phyloP scores from a whole-genome alignment of 1,284 basidiomycete genomes.

The Cutaneotrichosporon cyanovorans region DNA sequence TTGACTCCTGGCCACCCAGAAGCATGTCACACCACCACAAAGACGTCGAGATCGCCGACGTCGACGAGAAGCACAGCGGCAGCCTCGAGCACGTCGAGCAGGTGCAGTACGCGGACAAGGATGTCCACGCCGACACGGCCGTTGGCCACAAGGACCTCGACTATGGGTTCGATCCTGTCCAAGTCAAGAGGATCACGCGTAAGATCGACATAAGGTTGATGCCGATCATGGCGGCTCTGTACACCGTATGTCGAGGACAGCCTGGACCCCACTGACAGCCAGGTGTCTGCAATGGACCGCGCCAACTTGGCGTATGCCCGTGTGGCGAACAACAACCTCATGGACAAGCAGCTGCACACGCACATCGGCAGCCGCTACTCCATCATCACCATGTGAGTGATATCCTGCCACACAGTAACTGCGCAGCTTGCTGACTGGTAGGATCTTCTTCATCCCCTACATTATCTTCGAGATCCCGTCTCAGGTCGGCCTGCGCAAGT shows the following conservation, averaged over 20 bases:
- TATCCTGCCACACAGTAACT: no score
- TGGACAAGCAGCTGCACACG: conserved; percentile 25
- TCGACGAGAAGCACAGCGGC: no score
- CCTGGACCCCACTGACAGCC: background rate
- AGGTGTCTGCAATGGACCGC: conserved; percentile 14
- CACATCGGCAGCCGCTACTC: conserved; percentile 35
- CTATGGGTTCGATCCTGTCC: conserved; percentile 8
- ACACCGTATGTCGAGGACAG: conserved; percentile 6
- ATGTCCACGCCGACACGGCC: no score
- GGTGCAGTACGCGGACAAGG: no score
- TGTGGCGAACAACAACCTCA: conserved; percentile 14
- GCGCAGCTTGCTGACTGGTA: no score
- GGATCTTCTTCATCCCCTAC: conserved; percentile 31
- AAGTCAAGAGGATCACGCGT: conserved; percentile 7
- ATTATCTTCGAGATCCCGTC: conserved; percentile 39
- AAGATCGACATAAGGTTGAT: conserved; percentile 16
- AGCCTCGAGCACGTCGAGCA: no score
- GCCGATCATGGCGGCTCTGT: conserved; percentile 11
- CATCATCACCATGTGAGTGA: background rate
- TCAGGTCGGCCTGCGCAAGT: conserved; percentile 20
- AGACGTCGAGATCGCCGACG: no score
- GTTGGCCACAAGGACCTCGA: conserved; percentile 5
- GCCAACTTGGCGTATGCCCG: conserved; percentile 24
- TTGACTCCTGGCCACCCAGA: no score
- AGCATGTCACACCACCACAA: no score